Evolutionary conservation across 73 alveolate genomes (phyloP), one percentile per base, ranked within the genome.

Genomic region (Blepharisma japonicum): DNA sequence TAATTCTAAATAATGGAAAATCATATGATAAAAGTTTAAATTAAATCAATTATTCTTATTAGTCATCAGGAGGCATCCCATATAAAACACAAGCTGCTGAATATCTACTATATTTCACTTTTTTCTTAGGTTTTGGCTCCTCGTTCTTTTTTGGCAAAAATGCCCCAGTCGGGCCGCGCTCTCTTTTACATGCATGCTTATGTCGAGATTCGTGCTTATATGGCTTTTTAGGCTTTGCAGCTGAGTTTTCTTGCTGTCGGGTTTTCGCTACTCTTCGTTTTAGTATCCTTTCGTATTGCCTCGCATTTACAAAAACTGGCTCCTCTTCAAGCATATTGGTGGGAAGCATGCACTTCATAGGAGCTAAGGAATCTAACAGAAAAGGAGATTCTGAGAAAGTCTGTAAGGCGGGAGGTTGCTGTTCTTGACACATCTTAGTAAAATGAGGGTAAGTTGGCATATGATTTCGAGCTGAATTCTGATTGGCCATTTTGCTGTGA

Each of bases 21-120:
- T 32, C 3, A 0, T 32, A 32, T 32, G 42, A 32, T 32, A 32
- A 32, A 32, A 32, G 42, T 32, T 32, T 32, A 32, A 32, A 32
- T 32, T 32, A 32, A 32, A 32, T 32, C 42, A 32, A 32, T 32
- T 32, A 32, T 32, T 32, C 42, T 32, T 32, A 32, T 61, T 25
- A 61, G 47, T 61, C 74, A 25, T 61, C 74, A 14, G 74, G 74
- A 61, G 74, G 14, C 14, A 14, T 14, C 23, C 74, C 74, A 61
- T 61, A 61, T 9, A 61, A 25, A 25, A 61, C 74, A 61, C 74
- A 61, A 14, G 74, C 74, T 14, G 74, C 74, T 14, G 74, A 61
- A 5, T 61, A 61, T 25, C 47, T 61, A 14, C 49, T 18, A 25
- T 61, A 61, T 25, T 61, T 61, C 11, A 61, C 74, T 25, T 61